A percentile compares a stretch with the other conserved stretches of the same genome.
These are phyloP conservation scores for Candida fluviatilis DNA, from an alignment of 805 yeast genomes.

Conservation along the genomic window DNA sequence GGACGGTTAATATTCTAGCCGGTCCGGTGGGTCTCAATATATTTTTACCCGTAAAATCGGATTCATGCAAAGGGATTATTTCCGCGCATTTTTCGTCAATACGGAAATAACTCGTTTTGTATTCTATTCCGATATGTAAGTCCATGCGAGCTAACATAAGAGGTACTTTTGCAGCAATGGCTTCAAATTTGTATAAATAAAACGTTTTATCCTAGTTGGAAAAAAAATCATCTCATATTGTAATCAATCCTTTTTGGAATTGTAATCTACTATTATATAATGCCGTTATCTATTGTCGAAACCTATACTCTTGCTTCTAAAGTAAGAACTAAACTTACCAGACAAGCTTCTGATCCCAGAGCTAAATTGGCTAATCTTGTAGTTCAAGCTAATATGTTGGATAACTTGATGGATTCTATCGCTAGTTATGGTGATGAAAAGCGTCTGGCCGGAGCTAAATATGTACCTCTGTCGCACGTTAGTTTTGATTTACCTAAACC, in stretches of 20 bases:
- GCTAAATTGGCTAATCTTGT: conserved; percentile 56
- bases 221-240: no score
- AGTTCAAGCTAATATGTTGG: conserved; percentile 69
- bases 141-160: background rate
- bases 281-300: conserved; percentile 33
- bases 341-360: conserved; percentile 56
- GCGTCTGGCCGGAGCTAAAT: conserved; percentile 14
- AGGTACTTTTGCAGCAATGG: background rate
- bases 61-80: no score
- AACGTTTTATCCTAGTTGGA: background rate
- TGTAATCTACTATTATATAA: background rate
- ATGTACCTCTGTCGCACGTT: conserved; percentile 9
- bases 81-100: background rate
- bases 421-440: conserved; percentile 23
- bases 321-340: conserved; percentile 60
- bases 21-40: no score
- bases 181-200: background rate
- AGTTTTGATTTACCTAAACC: conserved; percentile 12
- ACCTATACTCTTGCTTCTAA: conserved; percentile 59
- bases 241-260: no score
- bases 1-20: no score
- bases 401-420: conserved; percentile 54
- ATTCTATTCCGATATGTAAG: background rate
- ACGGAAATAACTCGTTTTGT: background rate
- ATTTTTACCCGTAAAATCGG: no score